Evolutionary conservation across 768 basidiomycete species (phyloP).

Genomic region (Fomitopsis serialis): DNA sequence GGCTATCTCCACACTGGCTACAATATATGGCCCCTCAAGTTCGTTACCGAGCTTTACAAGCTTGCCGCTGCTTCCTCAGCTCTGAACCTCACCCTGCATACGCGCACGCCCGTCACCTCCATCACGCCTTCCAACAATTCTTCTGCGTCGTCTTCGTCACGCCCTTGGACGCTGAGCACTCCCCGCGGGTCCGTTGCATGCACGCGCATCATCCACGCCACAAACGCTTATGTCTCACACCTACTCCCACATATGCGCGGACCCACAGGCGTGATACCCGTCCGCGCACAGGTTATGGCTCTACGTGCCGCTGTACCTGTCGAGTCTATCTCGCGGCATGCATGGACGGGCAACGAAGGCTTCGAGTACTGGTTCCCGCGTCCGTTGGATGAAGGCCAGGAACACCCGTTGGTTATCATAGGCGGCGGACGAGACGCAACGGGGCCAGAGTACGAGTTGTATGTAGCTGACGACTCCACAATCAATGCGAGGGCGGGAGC

Average conservation of each 20-base stretch:
- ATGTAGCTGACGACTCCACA: slow-evolving; percentile 52
- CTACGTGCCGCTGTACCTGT: slow-evolving; percentile 35
- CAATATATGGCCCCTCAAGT: slow-evolving; percentile 78
- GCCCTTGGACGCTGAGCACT: slow-evolving; percentile 54
- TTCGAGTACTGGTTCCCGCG: slow-evolving; percentile 86
- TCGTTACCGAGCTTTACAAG: slow-evolving; percentile 63
- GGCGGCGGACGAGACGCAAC: slow-evolving; percentile 59
- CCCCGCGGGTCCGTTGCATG: slow-evolving; percentile 61
- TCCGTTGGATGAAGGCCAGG: slow-evolving; percentile 29
- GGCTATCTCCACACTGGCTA: slow-evolving; percentile 46
- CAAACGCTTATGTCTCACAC: slow-evolving; percentile 77
- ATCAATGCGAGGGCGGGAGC: slow-evolving; percentile 43
- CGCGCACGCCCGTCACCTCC: slow-evolving; percentile 61
- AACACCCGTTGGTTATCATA: slow-evolving; percentile 58
- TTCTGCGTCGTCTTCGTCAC: slow-evolving; percentile 7
- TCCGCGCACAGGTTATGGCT: slow-evolving; percentile 63
- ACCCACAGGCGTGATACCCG: slow-evolving; percentile 54
- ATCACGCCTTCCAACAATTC: slow-evolving; percentile 23
- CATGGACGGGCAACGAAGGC: slow-evolving; percentile 38
- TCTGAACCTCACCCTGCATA: slow-evolving; percentile 55
- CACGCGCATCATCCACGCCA: slow-evolving; percentile 74
- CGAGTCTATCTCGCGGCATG: slow-evolving; percentile 34
- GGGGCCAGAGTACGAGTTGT: slow-evolving; percentile 41
- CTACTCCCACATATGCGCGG: slow-evolving; percentile 68
- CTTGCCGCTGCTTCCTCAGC: slow-evolving; percentile 28